Conservation (phyloP, 768 basidiomycete species). For the Boletus tylopilopsis region DNA sequence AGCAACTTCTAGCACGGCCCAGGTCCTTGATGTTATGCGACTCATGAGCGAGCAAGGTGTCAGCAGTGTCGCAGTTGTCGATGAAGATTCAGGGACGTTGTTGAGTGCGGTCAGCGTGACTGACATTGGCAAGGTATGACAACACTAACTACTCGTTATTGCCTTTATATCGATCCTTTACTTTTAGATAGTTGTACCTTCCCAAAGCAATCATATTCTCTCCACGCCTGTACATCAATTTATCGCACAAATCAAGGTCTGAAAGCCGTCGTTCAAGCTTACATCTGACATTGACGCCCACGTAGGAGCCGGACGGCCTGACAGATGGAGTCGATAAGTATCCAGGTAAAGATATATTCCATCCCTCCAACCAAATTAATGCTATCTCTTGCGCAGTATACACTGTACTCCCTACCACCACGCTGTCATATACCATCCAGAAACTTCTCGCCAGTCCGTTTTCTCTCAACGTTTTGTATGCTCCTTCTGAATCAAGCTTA, state of each 20-base stretch:
- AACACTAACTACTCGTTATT: not conserved
- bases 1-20: conserved; percentile 54
- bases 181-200: conserved; percentile 70
- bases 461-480: not conserved
- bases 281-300: conserved; percentile 1
- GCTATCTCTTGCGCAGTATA: conserved; percentile 48
- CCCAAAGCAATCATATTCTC: conserved; percentile 75
- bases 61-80: conserved; percentile 75
- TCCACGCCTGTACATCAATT: conserved; percentile 66
- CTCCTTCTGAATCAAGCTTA: conserved; percentile 1
- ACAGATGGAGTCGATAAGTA: conserved; percentile 78
- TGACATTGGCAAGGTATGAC: conserved; percentile 67
- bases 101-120: conserved; percentile 80
- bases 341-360: conserved; percentile 47
- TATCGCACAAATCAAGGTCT: conserved; percentile 68
- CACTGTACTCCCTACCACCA: conserved; percentile 62
- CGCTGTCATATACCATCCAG: conserved; percentile 68
- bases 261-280: conserved; percentile 1
- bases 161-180: not conserved
- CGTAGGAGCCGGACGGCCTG: conserved; percentile 65
- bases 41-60: conserved; percentile 85
- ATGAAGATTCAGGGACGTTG: conserved; percentile 58
- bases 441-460: conserved; percentile 78
- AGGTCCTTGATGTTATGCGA: conserved; percentile 77
- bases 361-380: not conserved